phyloP scores from a whole-genome alignment of 352 stramenopile species.

The Globisporangium irregulare region DNA sequence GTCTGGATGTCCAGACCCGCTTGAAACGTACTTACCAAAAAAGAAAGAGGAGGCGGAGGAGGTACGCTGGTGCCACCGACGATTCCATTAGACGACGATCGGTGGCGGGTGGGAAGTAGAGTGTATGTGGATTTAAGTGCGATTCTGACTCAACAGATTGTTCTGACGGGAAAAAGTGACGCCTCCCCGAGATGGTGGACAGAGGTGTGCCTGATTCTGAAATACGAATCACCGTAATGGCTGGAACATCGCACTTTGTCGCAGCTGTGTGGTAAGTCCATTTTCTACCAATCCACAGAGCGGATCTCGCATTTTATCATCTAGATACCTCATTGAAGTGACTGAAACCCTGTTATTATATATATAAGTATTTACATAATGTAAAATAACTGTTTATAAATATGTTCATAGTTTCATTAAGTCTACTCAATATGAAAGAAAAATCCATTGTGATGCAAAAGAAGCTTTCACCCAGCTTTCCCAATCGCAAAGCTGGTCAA shows the following conservation, averaged over 20 bases:
- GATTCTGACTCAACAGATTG: neutral
- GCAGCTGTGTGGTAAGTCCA: neutral
- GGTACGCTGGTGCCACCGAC: slow-evolving; percentile 1
- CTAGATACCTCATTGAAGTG: neutral
- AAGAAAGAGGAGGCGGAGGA: neutral
- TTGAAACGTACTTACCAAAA: slow-evolving; percentile 4
- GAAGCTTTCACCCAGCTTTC: neutral
- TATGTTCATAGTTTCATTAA: neutral
- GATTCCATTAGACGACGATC: neutral
- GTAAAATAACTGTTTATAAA: neutral
- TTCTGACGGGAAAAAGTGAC: neutral
- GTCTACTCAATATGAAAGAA: neutral
- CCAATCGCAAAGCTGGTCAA: neutral
- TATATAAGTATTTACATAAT: neutral
- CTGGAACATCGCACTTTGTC: slow-evolving; percentile 1
- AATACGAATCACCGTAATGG: neutral
- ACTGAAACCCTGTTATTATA: neutral
- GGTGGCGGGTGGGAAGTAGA: neutral
- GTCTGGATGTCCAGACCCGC: slow-evolving; percentile 1
- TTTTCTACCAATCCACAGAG: slow-evolving; percentile 4
- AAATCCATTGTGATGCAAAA: neutral
- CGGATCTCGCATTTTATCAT: neutral
- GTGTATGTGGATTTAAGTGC: neutral
- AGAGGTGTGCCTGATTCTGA: neutral
- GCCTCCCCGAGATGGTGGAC: neutral